Conservation (phyloP, 2,329 filamentous ascomycete species). For the Keithomyces neogunnii region DNA sequence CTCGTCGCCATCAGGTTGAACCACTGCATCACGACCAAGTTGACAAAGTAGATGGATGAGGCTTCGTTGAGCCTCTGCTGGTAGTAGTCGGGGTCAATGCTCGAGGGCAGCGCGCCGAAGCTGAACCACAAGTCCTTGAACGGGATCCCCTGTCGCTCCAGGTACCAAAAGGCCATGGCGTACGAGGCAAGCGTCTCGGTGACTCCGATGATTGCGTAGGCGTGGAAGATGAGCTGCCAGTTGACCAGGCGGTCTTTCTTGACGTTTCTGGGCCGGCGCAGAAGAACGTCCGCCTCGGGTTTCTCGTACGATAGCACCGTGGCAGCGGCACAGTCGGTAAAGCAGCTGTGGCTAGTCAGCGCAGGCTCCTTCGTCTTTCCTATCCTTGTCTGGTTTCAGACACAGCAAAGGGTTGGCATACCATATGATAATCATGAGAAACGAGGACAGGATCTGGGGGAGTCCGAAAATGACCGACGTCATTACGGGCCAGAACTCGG, state of each 20-base stretch:
- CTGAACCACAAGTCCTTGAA: constrained; percentile 61
- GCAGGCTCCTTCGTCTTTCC: neutral
- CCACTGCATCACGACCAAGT: constrained; percentile 73
- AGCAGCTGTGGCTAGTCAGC: constrained; percentile 40
- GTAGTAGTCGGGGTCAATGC: constrained; percentile 46
- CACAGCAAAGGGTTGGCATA: constrained; percentile 15
- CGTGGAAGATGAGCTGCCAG: constrained; percentile 62
- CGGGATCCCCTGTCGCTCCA: constrained; percentile 51
- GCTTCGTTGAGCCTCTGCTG: constrained; percentile 51
- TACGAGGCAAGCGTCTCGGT: constrained; percentile 52
- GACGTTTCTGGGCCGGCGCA: constrained; percentile 58
- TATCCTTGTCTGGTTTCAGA: too few species aligned
- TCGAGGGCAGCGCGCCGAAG: constrained; percentile 46
- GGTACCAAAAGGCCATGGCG: constrained; percentile 60
- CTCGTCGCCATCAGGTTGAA: constrained; percentile 66
- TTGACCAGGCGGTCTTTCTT: constrained; percentile 66
- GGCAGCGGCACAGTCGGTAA: constrained; percentile 68
- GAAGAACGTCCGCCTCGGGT: constrained; percentile 66
- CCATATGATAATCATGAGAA: constrained; percentile 64
- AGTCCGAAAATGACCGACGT: constrained; percentile 65
- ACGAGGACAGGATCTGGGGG: constrained; percentile 64
- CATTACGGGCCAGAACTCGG: constrained; percentile 69
- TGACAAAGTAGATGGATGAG: constrained; percentile 72
- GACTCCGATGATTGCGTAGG: constrained; percentile 64
- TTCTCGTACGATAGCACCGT: constrained; percentile 69